Evolutionary conservation across 345 rosid species (phyloP).

Genomic region (Moringa oleifera): DNA sequence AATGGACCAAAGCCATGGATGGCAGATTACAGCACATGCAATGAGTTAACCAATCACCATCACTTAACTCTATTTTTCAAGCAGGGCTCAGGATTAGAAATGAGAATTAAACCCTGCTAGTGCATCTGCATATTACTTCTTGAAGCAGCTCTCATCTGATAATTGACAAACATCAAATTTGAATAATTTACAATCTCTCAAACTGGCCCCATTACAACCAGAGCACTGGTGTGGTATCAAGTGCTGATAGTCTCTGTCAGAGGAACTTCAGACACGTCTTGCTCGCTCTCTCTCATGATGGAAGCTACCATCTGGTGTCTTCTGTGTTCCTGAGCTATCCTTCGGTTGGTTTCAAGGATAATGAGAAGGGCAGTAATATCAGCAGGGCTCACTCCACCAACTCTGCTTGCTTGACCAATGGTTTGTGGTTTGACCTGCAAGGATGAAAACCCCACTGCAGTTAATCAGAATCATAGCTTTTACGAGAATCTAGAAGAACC

Average conservation of each 20-base stretch:
- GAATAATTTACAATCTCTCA: background rate
- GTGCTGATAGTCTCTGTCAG: constrained; percentile 26
- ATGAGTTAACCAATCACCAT: background rate
- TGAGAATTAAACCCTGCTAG: background rate
- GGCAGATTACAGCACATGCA: background rate
- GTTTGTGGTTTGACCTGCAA: constrained; percentile 89
- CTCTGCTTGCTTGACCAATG: constrained; percentile 91
- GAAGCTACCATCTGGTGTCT: constrained; percentile 42
- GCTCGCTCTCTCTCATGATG: constrained; percentile 27
- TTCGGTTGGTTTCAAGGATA: constrained; percentile 67
- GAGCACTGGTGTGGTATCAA: constrained; percentile 4
- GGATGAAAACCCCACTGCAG: constrained; percentile 11
- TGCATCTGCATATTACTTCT: background rate
- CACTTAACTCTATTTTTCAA: background rate
- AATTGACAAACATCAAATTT: too few relatives aligned
- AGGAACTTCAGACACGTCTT: constrained; percentile 15
- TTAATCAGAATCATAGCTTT: background rate
- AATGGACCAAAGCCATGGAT: background rate
- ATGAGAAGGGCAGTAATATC: constrained; percentile 88
- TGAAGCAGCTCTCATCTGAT: background rate
- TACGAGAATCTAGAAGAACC: background rate
- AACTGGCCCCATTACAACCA: background rate
- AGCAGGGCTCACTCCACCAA: constrained; percentile 95
- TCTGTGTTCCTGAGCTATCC: constrained; percentile 56
- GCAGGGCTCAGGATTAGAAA: background rate